These are phyloP conservation scores for Barnettozyma californica DNA, from an alignment of 805 yeast species.

Conservation along the genomic window DNA sequence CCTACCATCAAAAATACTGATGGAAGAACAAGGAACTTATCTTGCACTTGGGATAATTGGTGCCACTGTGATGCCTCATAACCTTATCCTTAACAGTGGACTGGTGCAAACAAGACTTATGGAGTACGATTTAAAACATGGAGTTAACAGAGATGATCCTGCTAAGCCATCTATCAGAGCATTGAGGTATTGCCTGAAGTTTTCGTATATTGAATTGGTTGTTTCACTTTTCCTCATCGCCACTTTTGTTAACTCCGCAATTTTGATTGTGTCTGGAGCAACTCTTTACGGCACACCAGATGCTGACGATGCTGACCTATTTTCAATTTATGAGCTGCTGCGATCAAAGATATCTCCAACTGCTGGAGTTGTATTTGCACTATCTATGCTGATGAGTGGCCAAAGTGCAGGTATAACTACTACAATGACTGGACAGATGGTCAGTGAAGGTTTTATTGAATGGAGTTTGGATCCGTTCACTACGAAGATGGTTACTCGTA, in stretches of 20 bases:
- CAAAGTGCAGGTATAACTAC: constrained; percentile 94
- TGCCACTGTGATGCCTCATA: constrained; percentile 95
- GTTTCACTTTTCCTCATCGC: constrained; percentile 83
- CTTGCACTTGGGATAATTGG: constrained; percentile 82
- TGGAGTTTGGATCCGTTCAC: constrained; percentile 82
- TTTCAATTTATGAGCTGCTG: constrained; percentile 71
- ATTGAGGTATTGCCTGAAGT: constrained; percentile 70
- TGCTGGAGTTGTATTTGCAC: constrained; percentile 85
- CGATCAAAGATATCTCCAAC: constrained; percentile 68
- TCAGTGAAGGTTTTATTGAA: constrained; percentile 79
- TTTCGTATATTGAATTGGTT: constrained; percentile 76
- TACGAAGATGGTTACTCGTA: constrained; percentile 72
- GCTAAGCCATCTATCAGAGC: constrained; percentile 79
- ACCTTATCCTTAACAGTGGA: constrained; percentile 79
- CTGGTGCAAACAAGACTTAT: constrained; percentile 78
- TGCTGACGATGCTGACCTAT: constrained; percentile 74
- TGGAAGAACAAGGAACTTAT: constrained; percentile 65
- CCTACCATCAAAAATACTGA: constrained; percentile 57
- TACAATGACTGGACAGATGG: constrained; percentile 91
- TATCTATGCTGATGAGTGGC: constrained; percentile 87
- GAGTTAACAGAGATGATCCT: constrained; percentile 33
- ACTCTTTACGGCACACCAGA: constrained; percentile 62
- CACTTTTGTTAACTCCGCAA: constrained; percentile 86
- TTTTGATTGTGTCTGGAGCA: constrained; percentile 87
- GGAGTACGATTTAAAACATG: constrained; percentile 63